Evolutionary conservation across 1,284 basidiomycete genomes (phyloP).

Genomic region (Boletellus dicymbophilus): DNA sequence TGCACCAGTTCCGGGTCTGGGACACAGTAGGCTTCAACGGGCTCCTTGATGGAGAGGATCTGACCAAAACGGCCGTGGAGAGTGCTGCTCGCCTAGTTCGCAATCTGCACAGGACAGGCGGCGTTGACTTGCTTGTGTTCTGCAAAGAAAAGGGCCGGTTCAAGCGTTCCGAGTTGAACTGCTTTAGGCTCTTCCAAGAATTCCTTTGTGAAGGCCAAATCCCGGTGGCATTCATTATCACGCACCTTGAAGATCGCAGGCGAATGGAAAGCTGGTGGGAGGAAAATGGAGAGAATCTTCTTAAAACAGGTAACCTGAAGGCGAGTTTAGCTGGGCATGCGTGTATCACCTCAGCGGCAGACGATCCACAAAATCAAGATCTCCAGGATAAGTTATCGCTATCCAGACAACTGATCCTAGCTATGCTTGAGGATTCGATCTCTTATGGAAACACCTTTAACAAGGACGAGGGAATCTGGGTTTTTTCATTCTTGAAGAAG

Average conservation of each 20-base stretch:
- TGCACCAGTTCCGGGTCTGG: slow-evolving; percentile 32
- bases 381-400: slow-evolving; percentile 9
- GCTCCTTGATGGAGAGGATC: slow-evolving; percentile 1
- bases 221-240: slow-evolving; percentile 42
- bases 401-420: slow-evolving; percentile 16
- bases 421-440: slow-evolving; percentile 25
- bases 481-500: slow-evolving; percentile 28
- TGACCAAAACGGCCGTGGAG: slow-evolving; percentile 30
- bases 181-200: slow-evolving; percentile 37
- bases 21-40: slow-evolving; percentile 37
- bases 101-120: slow-evolving; percentile 29
- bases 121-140: slow-evolving; percentile 40
- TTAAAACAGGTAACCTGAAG: slow-evolving; percentile 15
- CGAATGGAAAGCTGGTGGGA: slow-evolving; percentile 32
- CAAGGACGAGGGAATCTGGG: slow-evolving; percentile 19
- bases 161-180: slow-evolving; percentile 23
- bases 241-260: slow-evolving; percentile 35
- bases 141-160: slow-evolving; percentile 35
- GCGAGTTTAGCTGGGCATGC: slow-evolving; percentile 25
- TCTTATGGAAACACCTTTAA: slow-evolving; percentile 18
- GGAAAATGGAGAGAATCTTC: slow-evolving; percentile 14
- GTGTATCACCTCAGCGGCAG: slow-evolving; percentile 25
- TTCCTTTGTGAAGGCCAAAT: slow-evolving; percentile 36
- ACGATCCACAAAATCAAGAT: background rate
- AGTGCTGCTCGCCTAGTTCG: slow-evolving; percentile 36